Evolutionary conservation across 2,329 filamentous ascomycete species (phyloP).

Genomic region (Pezicula carpinea): DNA sequence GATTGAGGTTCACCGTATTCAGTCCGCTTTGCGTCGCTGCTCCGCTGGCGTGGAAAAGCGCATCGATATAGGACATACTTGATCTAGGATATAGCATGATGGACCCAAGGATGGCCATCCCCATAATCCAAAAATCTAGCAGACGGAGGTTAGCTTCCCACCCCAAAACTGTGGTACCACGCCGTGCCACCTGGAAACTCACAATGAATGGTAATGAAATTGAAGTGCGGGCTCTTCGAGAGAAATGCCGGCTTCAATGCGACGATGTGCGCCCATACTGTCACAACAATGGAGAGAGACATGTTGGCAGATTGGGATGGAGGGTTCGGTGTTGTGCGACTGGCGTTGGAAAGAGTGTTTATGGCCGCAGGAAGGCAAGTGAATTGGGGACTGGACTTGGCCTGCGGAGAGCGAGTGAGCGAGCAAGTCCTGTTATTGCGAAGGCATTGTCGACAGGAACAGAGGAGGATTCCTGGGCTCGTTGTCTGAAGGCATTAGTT

Average conservation of each 20-base stretch:
- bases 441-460: neutral
- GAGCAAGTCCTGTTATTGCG: neutral
- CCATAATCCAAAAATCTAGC: slow-evolving; percentile 74
- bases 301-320: slow-evolving; percentile 12
- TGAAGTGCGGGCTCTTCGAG: slow-evolving; percentile 63
- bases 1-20: slow-evolving; percentile 72
- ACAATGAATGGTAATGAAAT: slow-evolving; percentile 81
- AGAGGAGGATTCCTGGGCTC: neutral
- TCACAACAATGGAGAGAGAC: slow-evolving; percentile 16
- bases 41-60: slow-evolving; percentile 82
- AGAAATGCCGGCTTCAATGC: slow-evolving; percentile 52
- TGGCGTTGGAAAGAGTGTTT: neutral
- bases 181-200: slow-evolving; percentile 28
- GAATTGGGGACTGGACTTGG: neutral
- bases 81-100: slow-evolving; percentile 67
- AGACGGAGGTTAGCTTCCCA: slow-evolving; percentile 2
- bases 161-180: too few relatives aligned
- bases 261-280: slow-evolving; percentile 38
- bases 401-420: neutral
- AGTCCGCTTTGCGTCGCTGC: slow-evolving; percentile 88
- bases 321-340: neutral
- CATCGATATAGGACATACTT: slow-evolving; percentile 73
- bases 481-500: neutral
- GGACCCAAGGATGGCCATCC: slow-evolving; percentile 67
- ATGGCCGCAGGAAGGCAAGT: neutral